Evolutionary conservation across 2,329 filamentous ascomycete genomes (phyloP).

Genomic region (Chaetomium globosum): DNA sequence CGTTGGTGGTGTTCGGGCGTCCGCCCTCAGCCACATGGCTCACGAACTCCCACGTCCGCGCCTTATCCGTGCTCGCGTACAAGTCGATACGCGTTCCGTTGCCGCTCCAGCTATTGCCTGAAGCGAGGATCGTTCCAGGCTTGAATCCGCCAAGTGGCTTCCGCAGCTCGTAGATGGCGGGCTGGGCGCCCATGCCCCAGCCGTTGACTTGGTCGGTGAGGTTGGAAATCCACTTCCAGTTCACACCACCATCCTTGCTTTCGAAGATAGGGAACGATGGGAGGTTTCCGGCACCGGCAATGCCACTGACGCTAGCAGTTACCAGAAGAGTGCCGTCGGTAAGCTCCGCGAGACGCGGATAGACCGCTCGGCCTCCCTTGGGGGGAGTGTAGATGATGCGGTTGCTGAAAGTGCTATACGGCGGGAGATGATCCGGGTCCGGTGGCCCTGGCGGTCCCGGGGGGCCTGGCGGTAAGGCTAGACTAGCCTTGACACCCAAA

Average conservation of each 20-base stretch:
- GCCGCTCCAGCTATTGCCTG: conserved; percentile 64
- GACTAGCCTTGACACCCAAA: conserved; percentile 12
- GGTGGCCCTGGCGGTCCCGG: conserved; percentile 4
- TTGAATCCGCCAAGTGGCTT: conserved; percentile 58
- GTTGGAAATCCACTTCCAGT: conserved; percentile 64
- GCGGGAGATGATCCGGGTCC: conserved; percentile 5
- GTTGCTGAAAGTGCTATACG: conserved; percentile 23
- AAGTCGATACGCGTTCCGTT: conserved; percentile 68
- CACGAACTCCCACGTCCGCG: conserved; percentile 66
- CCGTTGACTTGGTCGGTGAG: conserved; percentile 66
- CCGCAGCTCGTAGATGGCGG: conserved; percentile 65
- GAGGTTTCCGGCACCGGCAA: background rate
- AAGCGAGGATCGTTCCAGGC: conserved; percentile 63
- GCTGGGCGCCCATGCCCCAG: conserved; percentile 70
- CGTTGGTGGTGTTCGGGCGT: conserved; percentile 63
- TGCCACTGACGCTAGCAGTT: conserved; percentile 25
- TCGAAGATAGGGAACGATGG: conserved; percentile 55
- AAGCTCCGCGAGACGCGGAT: conserved; percentile 33
- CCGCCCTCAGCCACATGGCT: conserved; percentile 66
- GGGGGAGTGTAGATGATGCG: conserved; percentile 33
- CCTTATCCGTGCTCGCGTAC: conserved; percentile 64
- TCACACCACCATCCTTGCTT: conserved; percentile 55
- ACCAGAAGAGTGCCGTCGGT: conserved; percentile 35
- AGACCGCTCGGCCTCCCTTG: conserved; percentile 22
- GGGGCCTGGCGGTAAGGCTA: background rate